Percentiles rank a stretch among this genome's conserved stretches.
Conservation (phyloP, 352 stramenopile species). For the Phytophthora sp. region DNA sequence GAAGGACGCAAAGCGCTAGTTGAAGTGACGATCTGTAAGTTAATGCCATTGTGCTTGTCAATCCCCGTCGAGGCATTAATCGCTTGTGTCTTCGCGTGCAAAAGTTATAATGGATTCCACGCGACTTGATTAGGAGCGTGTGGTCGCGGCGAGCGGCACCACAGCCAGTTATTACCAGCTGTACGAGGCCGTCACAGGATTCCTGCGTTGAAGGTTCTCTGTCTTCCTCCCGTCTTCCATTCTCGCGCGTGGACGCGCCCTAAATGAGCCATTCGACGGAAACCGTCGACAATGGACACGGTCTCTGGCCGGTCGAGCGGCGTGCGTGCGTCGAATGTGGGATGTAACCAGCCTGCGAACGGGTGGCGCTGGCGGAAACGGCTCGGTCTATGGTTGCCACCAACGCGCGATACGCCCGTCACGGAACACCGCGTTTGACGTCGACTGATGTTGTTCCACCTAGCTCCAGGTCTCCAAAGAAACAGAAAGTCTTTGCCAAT, state of each 20-base stretch:
- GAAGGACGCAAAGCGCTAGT: conserved; percentile 10
- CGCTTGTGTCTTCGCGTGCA: conserved; percentile 1
- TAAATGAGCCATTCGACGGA: conserved; percentile 1
- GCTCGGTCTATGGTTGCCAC: conserved; percentile 1
- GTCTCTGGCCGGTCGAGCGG: conserved; percentile 21
- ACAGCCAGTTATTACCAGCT: conserved; percentile 20
- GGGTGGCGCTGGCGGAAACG: conserved; percentile 21
- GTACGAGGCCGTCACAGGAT: conserved; percentile 11
- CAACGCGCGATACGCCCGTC: conserved; percentile 27
- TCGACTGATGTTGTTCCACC: conserved; percentile 9
- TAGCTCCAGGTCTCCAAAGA: conserved; percentile 9
- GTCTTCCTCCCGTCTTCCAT: conserved; percentile 21
- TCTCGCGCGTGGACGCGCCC: no score
- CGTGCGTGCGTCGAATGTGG: conserved; percentile 19
- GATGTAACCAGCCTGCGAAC: conserved; percentile 11
- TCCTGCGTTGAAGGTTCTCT: conserved; percentile 16
- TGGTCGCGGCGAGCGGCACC: conserved; percentile 16
- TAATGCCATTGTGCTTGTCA: conserved; percentile 16
- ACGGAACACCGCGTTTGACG: conserved; percentile 23
- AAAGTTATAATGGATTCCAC: conserved; percentile 14
- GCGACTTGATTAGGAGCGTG: conserved; percentile 7
- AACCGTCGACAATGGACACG: conserved; percentile 21
- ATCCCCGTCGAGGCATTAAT: not conserved
- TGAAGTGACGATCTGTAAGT: conserved; percentile 18
- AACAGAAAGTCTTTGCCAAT: conserved; percentile 14